Percentiles rank a stretch among this genome's conserved stretches.
Conservation (phyloP, 257 asterid genomes). For the Nicotiana obtusifolia region DNA sequence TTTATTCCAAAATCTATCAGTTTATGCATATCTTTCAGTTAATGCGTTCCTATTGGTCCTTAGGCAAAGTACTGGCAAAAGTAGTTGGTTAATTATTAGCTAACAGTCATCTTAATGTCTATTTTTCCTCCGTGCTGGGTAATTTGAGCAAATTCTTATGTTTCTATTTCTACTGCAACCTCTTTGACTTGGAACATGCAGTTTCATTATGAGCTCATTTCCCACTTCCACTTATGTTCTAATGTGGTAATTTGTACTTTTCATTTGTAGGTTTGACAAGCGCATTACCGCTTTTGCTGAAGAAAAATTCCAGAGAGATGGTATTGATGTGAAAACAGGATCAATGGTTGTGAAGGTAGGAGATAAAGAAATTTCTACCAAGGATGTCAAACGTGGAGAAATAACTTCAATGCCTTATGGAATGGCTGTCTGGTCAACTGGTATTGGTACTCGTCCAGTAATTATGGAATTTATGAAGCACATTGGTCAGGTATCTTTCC, state of each 20-base stretch:
- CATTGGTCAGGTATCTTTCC: slow-evolving; percentile 74
- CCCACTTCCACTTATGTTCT: background rate
- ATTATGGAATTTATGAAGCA: slow-evolving; percentile 79
- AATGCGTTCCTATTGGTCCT: background rate
- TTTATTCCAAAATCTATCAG: background rate
- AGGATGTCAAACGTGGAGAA: slow-evolving; percentile 67
- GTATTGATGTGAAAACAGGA: slow-evolving; percentile 80
- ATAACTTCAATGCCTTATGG: slow-evolving; percentile 78
- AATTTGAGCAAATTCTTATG: background rate
- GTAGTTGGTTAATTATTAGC: background rate
- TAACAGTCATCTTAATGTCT: background rate
- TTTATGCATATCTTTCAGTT: background rate
- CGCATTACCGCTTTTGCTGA: slow-evolving; percentile 93
- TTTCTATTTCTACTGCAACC: background rate
- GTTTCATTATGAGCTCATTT: background rate
- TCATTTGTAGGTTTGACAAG: slow-evolving; percentile 82
- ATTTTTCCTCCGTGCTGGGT: background rate
- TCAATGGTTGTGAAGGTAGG: slow-evolving; percentile 89
- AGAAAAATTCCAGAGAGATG: slow-evolving; percentile 82
- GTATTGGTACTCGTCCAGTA: slow-evolving; percentile 95
- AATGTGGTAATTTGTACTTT: background rate
- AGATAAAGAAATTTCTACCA: slow-evolving; percentile 72
- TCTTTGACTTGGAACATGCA: background rate
- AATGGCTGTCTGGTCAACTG: slow-evolving; percentile 98
- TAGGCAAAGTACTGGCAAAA: background rate